phyloP scores from a whole-genome alignment of 208 protist species.

The Trypanosoma theileri region DNA sequence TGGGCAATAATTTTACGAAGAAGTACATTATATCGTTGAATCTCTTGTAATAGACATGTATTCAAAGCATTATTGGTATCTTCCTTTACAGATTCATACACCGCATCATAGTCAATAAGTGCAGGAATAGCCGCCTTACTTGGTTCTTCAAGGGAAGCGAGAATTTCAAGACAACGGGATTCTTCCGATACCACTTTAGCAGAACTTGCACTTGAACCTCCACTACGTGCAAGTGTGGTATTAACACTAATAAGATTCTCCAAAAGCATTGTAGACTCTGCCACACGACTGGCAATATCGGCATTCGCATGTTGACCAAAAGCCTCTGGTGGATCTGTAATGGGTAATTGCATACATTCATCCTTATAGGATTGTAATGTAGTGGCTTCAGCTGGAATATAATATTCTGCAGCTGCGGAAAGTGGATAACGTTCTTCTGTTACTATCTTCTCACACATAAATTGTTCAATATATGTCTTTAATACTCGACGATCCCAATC shows the following conservation, averaged over 20 bases:
- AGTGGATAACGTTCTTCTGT: conserved; percentile 86
- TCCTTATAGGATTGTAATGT: conserved; percentile 93
- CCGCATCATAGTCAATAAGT: conserved; percentile 90
- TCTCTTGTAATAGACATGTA: conserved; percentile 97
- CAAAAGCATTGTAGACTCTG: conserved; percentile 91
- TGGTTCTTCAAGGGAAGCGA: conserved; percentile 81
- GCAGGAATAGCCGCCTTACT: conserved; percentile 76
- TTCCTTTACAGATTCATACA: conserved; percentile 90
- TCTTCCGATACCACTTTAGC: conserved; percentile 67
- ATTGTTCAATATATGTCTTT: conserved; percentile 97
- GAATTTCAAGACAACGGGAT: conserved; percentile 84
- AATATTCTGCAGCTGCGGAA: conserved; percentile 83
- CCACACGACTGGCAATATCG: conserved; percentile 96
- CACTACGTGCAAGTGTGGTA: conserved; percentile 68
- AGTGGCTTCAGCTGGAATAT: conserved; percentile 87
- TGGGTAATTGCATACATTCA: conserved; percentile 92
- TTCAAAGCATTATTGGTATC: conserved; percentile 92
- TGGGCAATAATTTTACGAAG: conserved; percentile 89
- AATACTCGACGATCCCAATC: conserved; percentile 97
- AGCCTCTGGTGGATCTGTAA: conserved; percentile 94
- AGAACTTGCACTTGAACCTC: conserved; percentile 34
- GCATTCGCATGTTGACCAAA: conserved; percentile 99
- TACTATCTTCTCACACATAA: conserved; percentile 88
- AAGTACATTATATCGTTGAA: conserved; percentile 97
- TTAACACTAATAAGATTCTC: conserved; percentile 93